Evolutionary conservation across 306 rosid species (phyloP), one percentile per base, ranked within the genome.

Genomic region (Purshia tridentata): DNA sequence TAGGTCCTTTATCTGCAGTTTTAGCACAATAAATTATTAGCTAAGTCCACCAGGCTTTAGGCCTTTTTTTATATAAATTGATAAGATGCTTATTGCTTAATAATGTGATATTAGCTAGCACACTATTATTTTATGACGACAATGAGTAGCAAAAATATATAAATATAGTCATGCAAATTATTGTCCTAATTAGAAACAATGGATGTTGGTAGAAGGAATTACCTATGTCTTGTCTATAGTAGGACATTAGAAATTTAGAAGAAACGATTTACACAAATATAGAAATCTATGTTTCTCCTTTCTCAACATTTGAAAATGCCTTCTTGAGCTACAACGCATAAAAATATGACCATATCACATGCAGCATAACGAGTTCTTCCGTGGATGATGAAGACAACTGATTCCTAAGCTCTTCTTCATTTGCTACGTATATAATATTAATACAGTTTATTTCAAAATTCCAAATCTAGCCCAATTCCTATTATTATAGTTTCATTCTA

Each of bases 1-100:
- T 69, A 68, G 83, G 65, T 59, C 47, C 66, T 67, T 74, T 79
- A 84, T 84, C 80, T 29, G 52, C 88, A 83, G 83, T 61, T 41
- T 83, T 88, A 90, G 93, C 76, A 65, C 37, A 81, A 89, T 93
- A 86, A 86, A 81, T 44, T 65, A 58, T 76, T 75, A 86, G 87
- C 78, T 77, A 58, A 67, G 65, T 71, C 69, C 73, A 80, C 76
- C 80, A 78, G 65, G 67, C 52, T 70, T 68, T 51, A 69, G 54
- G 52, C 69, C 72, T 73, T 66, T 51, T 82, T 60, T 73, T 64
- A 39, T 11, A 42, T 54, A 42, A 19, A 53, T 19, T 41, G 51
- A 53, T 54, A 45, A 39, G 18, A 53, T 69, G 51, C 74, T 70
- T 56, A 40, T 44, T 54, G 19, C 40, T 23, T 23, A 23, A 23